phyloP scores from a whole-genome alignment of 2,329 filamentous ascomycete genomes.

The Calonectria hawksworthii region DNA sequence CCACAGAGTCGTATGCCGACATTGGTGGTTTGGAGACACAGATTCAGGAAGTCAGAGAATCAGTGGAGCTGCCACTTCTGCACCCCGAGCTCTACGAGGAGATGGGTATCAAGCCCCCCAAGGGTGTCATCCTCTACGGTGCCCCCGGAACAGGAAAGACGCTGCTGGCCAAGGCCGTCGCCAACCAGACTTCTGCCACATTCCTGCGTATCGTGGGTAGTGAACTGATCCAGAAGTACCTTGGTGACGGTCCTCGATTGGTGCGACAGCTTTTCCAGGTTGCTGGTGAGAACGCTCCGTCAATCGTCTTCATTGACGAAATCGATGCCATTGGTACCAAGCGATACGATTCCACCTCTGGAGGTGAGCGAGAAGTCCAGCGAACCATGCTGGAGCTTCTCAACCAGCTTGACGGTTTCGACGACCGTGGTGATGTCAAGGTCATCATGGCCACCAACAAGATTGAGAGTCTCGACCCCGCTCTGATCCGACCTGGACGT shows the following conservation, averaged over 20 bases:
- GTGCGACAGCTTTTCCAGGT: conserved; percentile 98
- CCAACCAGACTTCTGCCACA: conserved; percentile 98
- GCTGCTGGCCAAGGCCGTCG: conserved; percentile 94
- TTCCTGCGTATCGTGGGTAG: conserved; percentile 98
- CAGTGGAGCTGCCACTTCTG: conserved; percentile 92
- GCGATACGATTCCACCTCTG: conserved; percentile 97
- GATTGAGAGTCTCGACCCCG: conserved; percentile 97
- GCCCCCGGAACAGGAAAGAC: conserved; percentile 98
- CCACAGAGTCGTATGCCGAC: conserved; percentile 97
- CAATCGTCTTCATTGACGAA: conserved; percentile 99
- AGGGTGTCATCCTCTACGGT: conserved; percentile 99
- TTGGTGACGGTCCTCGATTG: conserved; percentile 93
- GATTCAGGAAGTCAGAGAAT: conserved; percentile 98
- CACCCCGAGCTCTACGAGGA: conserved; percentile 99
- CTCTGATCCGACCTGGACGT: conserved; percentile 94
- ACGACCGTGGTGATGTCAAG: conserved; percentile 98
- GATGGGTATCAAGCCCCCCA: conserved; percentile 99
- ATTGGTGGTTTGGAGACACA: conserved; percentile 96
- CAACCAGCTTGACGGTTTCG: conserved; percentile 98
- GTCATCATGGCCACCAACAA: conserved; percentile 99
- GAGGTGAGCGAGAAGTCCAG: conserved; percentile 97
- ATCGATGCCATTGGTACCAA: conserved; percentile 99
- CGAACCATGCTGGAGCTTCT: conserved; percentile 98
- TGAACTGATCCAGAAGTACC: conserved; percentile 98
- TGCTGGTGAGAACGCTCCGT: conserved; percentile 94